Evolutionary conservation across 1,284 basidiomycete species (phyloP).

Genomic region (Sparassis latifolia): DNA sequence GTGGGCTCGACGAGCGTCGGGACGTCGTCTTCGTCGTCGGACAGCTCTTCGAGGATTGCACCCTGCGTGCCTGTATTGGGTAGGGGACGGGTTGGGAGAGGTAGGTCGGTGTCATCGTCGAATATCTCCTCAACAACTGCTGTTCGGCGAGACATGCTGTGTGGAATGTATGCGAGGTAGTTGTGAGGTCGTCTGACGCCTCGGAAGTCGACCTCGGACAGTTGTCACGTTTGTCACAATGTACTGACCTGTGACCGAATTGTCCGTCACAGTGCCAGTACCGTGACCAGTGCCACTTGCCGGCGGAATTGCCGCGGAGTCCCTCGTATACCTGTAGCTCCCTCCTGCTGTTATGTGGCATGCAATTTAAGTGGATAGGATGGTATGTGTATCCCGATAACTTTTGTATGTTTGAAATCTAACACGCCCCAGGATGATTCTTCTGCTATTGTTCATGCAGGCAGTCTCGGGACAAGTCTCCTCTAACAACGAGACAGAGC

Average conservation of each 20-base stretch:
- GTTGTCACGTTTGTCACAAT: too few species aligned
- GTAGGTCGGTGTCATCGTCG: slow-evolving; percentile 87
- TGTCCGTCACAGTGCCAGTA: too few species aligned
- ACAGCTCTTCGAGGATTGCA: slow-evolving; percentile 72
- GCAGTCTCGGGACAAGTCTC: background rate
- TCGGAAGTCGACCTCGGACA: too few species aligned
- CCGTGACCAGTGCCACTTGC: too few species aligned
- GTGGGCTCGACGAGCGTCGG: slow-evolving; percentile 11
- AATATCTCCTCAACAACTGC: slow-evolving; percentile 72
- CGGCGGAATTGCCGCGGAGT: too few species aligned
- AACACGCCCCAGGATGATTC: background rate
- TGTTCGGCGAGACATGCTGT: slow-evolving; percentile 56
- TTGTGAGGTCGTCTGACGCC: too few species aligned
- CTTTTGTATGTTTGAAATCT: background rate
- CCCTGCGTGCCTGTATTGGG: slow-evolving; percentile 63
- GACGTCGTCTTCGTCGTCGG: slow-evolving; percentile 35
- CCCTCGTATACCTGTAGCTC: too few species aligned
- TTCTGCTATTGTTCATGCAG: slow-evolving; percentile 1
- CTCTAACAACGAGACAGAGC: slow-evolving; percentile 13
- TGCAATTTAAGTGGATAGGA: background rate
- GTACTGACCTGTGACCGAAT: too few species aligned
- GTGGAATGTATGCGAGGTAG: background rate
- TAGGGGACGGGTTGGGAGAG: slow-evolving; percentile 57
- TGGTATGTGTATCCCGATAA: background rate
- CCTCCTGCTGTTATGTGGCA: background rate